A percentile compares a stretch with the other conserved stretches of the same genome.
Conservation (phyloP, 257 asterid species). For the Hygrophila difformis region DNA sequence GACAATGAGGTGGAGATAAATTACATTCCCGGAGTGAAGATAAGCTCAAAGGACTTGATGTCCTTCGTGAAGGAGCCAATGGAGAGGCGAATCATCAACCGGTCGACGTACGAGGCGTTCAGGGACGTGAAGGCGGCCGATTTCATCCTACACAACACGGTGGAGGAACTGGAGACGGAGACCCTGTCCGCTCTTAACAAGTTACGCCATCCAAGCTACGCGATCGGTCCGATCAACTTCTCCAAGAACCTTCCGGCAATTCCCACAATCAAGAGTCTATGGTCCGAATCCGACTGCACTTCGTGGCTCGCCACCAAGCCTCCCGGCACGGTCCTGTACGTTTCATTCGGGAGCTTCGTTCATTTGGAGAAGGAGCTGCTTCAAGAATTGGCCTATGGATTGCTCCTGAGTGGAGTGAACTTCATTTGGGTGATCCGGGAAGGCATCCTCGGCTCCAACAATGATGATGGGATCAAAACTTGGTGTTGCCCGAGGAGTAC, state of each 20-base stretch:
- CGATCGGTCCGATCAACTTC: conserved; percentile 47
- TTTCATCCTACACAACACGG: conserved; percentile 50
- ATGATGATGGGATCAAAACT: no score
- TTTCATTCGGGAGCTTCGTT: conserved; percentile 53
- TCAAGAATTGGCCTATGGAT: conserved; percentile 41
- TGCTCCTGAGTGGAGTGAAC: conserved; percentile 35
- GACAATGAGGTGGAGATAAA: not conserved
- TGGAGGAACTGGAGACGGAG: conserved; percentile 43
- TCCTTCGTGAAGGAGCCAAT: conserved; percentile 21
- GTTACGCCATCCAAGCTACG: conserved; percentile 29
- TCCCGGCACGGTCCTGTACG: conserved; percentile 41
- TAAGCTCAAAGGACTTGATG: conserved; percentile 41
- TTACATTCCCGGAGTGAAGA: not conserved
- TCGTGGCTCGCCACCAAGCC: conserved; percentile 44
- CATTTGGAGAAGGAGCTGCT: conserved; percentile 19
- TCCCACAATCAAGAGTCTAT: conserved; percentile 22
- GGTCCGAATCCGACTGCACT: conserved; percentile 42
- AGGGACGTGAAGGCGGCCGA: conserved; percentile 35
- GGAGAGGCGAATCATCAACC: conserved; percentile 1
- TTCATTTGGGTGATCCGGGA: conserved; percentile 64
- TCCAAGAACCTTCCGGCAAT: conserved; percentile 6
- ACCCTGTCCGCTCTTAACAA: conserved; percentile 32
- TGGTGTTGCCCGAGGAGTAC: conserved; percentile 19
- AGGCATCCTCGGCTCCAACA: conserved; percentile 19
- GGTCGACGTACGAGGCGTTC: conserved; percentile 19